phyloP scores from a whole-genome alignment of 1,139 yeast genomes.

The Tardiomyces blankii region DNA sequence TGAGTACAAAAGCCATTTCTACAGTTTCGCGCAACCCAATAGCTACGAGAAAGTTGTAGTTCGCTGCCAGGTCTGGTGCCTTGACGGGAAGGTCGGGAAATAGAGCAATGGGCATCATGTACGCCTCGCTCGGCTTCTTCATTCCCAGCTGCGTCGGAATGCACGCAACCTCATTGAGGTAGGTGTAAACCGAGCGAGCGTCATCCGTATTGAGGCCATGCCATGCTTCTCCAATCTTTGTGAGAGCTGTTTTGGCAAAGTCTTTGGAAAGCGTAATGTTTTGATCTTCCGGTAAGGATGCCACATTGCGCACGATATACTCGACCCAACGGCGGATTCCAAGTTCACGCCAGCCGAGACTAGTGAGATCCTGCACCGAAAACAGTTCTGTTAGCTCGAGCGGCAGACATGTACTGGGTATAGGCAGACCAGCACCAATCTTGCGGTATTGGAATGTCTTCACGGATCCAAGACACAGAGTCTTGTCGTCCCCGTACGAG shows the following conservation, averaged over 20 bases:
- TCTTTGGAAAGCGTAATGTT: conserved; percentile 15
- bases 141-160: conserved; percentile 31
- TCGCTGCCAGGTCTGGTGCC: conserved; percentile 16
- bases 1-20: conserved; percentile 29
- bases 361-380: conserved; percentile 11
- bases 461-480: conserved; percentile 3
- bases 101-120: conserved; percentile 23
- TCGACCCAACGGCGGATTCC: conserved; percentile 20
- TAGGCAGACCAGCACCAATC: conserved; percentile 19
- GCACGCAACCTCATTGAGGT: conserved; percentile 19
- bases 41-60: conserved; percentile 20
- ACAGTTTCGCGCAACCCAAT: conserved; percentile 30
- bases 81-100: conserved; percentile 31
- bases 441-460: conserved; percentile 17
- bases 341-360: conserved; percentile 22
- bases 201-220: conserved; percentile 7
- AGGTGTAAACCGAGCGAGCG: conserved; percentile 7
- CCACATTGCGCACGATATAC: conserved; percentile 11
- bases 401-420: conserved; percentile 26
- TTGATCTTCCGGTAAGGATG: conserved; percentile 9
- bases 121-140: conserved; percentile 26
- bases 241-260: conserved; percentile 20
- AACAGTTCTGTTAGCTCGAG: conserved; percentile 12
- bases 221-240: conserved; percentile 21
- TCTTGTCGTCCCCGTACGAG: conserved; percentile 9